Conservation (phyloP, 2,329 filamentous ascomycete genomes). For the Aspergillus sp. region DNA sequence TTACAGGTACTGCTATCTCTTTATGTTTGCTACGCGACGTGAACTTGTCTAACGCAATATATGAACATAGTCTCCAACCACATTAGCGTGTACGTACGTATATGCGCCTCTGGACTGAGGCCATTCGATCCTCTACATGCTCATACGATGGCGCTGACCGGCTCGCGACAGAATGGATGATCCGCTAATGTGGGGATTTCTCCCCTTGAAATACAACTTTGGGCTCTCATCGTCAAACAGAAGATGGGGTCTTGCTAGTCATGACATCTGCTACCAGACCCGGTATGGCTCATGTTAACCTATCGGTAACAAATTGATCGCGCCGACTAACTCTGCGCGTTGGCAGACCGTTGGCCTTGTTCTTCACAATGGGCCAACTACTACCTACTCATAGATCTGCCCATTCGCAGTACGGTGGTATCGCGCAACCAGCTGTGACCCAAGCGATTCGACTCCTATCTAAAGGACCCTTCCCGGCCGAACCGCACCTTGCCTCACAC, state of each 20-base stretch:
- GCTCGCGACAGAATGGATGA: slow-evolving; percentile 74
- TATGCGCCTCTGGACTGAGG: slow-evolving; percentile 17
- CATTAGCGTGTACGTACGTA: slow-evolving; percentile 74
- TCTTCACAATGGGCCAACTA: slow-evolving; percentile 88
- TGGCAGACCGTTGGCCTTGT: slow-evolving; percentile 64
- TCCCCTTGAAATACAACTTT: slow-evolving; percentile 73
- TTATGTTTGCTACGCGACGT: not conserved
- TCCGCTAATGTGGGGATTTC: slow-evolving; percentile 86
- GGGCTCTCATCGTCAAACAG: slow-evolving; percentile 66
- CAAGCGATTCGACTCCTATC: slow-evolving; percentile 85
- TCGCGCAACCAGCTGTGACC: slow-evolving; percentile 85
- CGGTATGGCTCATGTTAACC: slow-evolving; percentile 54
- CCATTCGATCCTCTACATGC: slow-evolving; percentile 14
- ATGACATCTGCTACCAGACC: slow-evolving; percentile 93
- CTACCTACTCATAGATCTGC: slow-evolving; percentile 81
- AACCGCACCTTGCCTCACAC: slow-evolving; percentile 43
- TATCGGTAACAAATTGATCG: not conserved
- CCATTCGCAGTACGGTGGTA: slow-evolving; percentile 76
- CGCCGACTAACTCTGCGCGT: not conserved
- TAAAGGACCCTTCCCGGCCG: slow-evolving; percentile 56
- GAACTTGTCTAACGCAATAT: not conserved
- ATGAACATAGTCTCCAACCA: slow-evolving; percentile 74
- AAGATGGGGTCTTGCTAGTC: slow-evolving; percentile 86
- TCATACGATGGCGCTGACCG: slow-evolving; percentile 27
- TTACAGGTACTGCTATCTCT: slow-evolving; percentile 65